Conservation (phyloP, 768 basidiomycete genomes). For the Butyriboletus loyo region DNA sequence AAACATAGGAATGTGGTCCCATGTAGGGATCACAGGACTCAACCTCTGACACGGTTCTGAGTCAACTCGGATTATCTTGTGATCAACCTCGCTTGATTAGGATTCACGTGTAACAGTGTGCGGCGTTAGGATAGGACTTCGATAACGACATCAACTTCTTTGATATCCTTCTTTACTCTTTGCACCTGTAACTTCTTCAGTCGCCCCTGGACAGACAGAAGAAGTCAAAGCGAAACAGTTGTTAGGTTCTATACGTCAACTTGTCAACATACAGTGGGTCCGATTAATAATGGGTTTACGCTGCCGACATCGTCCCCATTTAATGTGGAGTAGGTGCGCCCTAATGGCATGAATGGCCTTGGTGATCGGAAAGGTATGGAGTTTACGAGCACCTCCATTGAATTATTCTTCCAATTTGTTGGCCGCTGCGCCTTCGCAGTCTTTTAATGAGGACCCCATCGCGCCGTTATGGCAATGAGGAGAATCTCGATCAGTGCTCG, state of each 20-base stretch:
- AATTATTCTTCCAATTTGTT: conserved; percentile 8
- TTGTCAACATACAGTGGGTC: conserved; percentile 76
- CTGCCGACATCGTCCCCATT: conserved; percentile 92
- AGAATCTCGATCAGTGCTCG: conserved; percentile 4
- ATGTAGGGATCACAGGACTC: background rate
- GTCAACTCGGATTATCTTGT: conserved; percentile 67
- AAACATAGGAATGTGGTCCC: background rate
- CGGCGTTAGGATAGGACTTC: conserved; percentile 97
- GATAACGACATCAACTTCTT: conserved; percentile 90
- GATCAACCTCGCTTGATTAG: conserved; percentile 97
- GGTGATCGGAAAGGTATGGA: conserved; percentile 91
- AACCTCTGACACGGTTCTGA: background rate
- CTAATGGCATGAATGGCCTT: conserved; percentile 69
- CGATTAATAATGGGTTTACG: conserved; percentile 90
- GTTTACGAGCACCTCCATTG: conserved; percentile 37
- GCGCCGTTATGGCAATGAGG: conserved; percentile 2
- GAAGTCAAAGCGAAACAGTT: background rate
- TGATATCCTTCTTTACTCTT: conserved; percentile 38
- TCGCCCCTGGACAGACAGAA: background rate
- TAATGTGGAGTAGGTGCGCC: conserved; percentile 96
- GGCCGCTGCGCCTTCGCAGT: conserved; percentile 12
- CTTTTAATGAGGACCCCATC: conserved; percentile 15
- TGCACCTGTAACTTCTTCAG: background rate
- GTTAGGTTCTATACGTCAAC: conserved; percentile 14
- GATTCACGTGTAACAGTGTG: conserved; percentile 76